Conservation (phyloP, 495 filamentous ascomycete genomes). For the Xylaria acuta region DNA sequence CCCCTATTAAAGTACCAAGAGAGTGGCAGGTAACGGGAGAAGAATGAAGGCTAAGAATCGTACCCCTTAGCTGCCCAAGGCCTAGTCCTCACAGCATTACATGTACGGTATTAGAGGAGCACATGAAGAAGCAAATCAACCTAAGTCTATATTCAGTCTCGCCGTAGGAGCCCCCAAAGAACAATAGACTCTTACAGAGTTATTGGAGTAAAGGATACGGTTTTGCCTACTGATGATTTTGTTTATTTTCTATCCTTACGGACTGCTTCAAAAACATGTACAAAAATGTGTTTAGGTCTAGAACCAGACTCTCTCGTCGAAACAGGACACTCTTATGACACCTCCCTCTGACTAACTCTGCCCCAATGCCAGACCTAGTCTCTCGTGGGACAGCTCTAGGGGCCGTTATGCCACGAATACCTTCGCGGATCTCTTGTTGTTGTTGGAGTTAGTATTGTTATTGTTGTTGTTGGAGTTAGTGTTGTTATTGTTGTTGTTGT, state of each 20-base stretch:
- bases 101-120: neutral
- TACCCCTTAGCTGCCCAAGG: neutral
- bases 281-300: neutral
- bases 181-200: neutral
- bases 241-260: conserved; percentile 1
- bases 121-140: neutral
- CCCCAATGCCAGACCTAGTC: neutral
- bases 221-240: neutral
- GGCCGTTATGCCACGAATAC: conserved; percentile 28
- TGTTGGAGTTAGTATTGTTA: conserved; percentile 25
- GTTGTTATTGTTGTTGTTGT: conserved; percentile 19
- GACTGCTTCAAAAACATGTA: conserved; percentile 20
- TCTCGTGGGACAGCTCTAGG: neutral
- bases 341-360: neutral
- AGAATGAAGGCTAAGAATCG: neutral
- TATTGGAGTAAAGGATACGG: neutral
- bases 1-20: neutral
- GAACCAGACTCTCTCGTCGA: neutral
- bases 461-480: neutral
- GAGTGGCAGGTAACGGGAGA: neutral
- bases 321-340: neutral
- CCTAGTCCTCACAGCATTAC: neutral
- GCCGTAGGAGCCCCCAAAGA: no score
- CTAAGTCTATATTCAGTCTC: neutral
- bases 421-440: conserved; percentile 29